Conservation (phyloP, 208 protist genomes). For the Crithidia mellificae region DNA sequence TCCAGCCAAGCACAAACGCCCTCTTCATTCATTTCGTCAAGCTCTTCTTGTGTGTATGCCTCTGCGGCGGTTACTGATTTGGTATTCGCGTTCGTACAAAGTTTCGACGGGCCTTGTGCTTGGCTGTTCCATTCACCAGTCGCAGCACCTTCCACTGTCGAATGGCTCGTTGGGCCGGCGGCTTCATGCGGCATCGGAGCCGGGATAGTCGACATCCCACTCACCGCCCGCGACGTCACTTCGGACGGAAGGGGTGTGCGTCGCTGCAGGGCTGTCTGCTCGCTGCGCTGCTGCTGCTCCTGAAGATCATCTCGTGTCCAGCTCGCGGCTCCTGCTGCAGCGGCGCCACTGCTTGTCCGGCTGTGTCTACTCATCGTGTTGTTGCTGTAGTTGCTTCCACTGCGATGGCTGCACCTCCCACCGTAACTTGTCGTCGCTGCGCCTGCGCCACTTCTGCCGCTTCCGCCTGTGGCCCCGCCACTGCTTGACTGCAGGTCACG, state of each 20-base stretch:
- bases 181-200: too few species aligned
- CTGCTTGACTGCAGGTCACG: constrained; percentile 42
- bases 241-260: not conserved
- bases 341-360: not conserved
- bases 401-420: too few species aligned
- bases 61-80: not conserved
- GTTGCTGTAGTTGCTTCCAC: not conserved
- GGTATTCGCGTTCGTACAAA: too few species aligned
- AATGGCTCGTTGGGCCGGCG: too few species aligned
- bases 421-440: too few species aligned
- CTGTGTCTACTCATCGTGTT: not conserved
- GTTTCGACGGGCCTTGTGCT: too few species aligned
- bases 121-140: too few species aligned
- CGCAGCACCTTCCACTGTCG: too few species aligned
- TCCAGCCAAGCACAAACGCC: constrained; percentile 27
- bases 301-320: constrained; percentile 1
- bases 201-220: constrained; percentile 4
- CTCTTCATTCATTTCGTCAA: not conserved
- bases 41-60: not conserved
- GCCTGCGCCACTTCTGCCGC: too few species aligned
- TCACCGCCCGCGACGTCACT: not conserved
- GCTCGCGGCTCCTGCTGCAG: too few species aligned
- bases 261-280: too few species aligned
- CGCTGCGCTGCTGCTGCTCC: too few species aligned
- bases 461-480: not conserved